These are phyloP conservation scores for Dissoconium aciculare DNA, from an alignment of 2,329 filamentous ascomycete genomes.

Conservation along the genomic window DNA sequence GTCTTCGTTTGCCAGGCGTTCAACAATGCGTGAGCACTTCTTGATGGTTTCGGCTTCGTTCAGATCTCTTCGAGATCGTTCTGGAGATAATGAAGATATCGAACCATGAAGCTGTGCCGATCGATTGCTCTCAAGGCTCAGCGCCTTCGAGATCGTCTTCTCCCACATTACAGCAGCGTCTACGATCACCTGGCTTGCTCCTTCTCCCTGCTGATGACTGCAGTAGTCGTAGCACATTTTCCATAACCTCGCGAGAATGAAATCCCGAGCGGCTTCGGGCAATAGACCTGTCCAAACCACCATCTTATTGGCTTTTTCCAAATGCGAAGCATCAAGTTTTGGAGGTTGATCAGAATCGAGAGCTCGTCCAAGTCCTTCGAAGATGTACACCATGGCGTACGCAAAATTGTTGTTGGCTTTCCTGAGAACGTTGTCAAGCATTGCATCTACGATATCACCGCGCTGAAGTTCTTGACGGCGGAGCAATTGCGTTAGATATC, in stretches of 20 bases:
- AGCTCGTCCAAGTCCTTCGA: slow-evolving; percentile 29
- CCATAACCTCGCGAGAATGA: slow-evolving; percentile 19
- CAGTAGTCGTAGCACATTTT: slow-evolving; percentile 14
- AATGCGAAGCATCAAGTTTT: slow-evolving; percentile 3
- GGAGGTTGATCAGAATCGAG: slow-evolving; percentile 9
- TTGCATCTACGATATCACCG: slow-evolving; percentile 15
- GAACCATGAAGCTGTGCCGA: slow-evolving; percentile 11
- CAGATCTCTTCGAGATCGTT: slow-evolving; percentile 15
- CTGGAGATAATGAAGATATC: slow-evolving; percentile 9
- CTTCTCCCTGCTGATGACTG: not conserved
- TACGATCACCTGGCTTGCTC: not conserved
- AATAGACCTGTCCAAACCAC: slow-evolving; percentile 24
- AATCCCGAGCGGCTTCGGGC: slow-evolving; percentile 31
- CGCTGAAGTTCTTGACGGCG: slow-evolving; percentile 8
- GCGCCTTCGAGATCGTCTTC: slow-evolving; percentile 3
- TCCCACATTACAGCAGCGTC: slow-evolving; percentile 6
- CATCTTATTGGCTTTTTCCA: slow-evolving; percentile 17
- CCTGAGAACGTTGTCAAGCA: slow-evolving; percentile 20
- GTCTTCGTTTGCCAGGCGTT: slow-evolving; percentile 1
- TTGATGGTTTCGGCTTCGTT: slow-evolving; percentile 13
- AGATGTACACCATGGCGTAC: slow-evolving; percentile 28
- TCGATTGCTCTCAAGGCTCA: slow-evolving; percentile 2
- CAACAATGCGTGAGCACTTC: slow-evolving; percentile 11
- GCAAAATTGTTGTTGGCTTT: slow-evolving; percentile 25
- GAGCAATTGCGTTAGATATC: slow-evolving; percentile 24